Base-by-base conservation (phyloP, 768 basidiomycete genomes). In the Suillus lakei region DNA sequence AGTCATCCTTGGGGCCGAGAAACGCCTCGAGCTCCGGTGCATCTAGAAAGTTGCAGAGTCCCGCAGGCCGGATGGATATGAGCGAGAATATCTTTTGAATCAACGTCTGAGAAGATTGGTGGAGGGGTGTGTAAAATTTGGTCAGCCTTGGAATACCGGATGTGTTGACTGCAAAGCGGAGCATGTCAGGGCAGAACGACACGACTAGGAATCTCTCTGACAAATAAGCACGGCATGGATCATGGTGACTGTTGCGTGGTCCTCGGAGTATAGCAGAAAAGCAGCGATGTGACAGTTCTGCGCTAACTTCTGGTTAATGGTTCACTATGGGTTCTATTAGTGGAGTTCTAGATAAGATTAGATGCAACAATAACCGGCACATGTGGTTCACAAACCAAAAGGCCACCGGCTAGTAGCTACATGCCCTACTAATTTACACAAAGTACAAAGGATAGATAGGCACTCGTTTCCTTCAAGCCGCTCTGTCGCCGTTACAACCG, bases 31-130 rank as follows among this genome's bases (percentile, higher is more conserved):
- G 85, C 72, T 93, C 92, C 6, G 93, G 93, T 13, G 92, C 96
- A 73, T 99, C 98, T 36, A 99, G 88, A 76, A 99, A 99, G 79
- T 98, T 99, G 80, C 98, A 99, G 10, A 98, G 82, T 1, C 88
- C 88, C 4, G 88, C 81, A 15, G 94, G 92, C 12, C 98, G 90
- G 46, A 89, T 82, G 60, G 88, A 90, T 59, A 99, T 87, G 60
- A 98, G 87, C 21, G 90, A 88, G 79, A 93, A 98, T 76, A 99
- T 98, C 82, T 91, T 92, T 69, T 92, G 87, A 59, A 97, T 86
- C 38, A 96, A 83, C 5, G 84, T 84, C 74, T 90, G 88, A 21
- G 88, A 80, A 64, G 76, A 78, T 59, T 74, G 81, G 23, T 90
- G 87, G 21, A 93, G 81, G 5, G 92, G 90, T 7, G 92, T 90